Base-by-base conservation (phyloP, 139 green algal genomes). In the Tetradesmus obliquus region DNA sequence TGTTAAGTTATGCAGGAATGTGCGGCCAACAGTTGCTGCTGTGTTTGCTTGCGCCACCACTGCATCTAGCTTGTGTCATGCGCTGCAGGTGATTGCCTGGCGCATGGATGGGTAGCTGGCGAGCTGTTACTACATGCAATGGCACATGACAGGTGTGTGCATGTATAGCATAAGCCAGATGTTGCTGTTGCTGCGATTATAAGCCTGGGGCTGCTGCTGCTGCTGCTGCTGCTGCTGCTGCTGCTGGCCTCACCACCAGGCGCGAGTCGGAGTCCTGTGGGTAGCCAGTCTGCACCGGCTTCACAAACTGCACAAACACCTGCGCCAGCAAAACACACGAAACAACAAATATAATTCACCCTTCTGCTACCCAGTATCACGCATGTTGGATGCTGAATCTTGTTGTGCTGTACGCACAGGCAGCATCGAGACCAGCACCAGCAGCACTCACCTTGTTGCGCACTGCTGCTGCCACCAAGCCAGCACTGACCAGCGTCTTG, bases 251-350 rank as follows among this genome's bases (percentile, higher is more conserved):
- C 79, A 96, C 96, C 86, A 99, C 96, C 0, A 97, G 92, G 0
- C 94, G 91, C 0, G 96, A 95, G 92, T 99, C 98, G 1, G 91
- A 96, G 92, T 98, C 97, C 0, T 87, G 60, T 3, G 98, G 98
- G 91, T 97, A 99, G 8, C 98, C 98, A 3, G 98, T 99, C 91
- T 99, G 98, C 1, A 99, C 96, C 0, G 98, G 98, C 92, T 99
- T 99, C 5, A 99, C 62, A 92, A 98, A 99, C 12, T 97, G 86
- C 6, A 98, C 32, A 2, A 86, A 83, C 13, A 94, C 89, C 97
- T 98, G 94, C 22, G 71, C 2, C 54, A 66, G 13, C 82, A 87
- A 7, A 55, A 72, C 60, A 10, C 60, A 13, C 32, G 32, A 45
- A 10, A 1, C 60, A 10, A 72, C 13, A 66, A 71, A 84, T 32